A percentile compares a stretch with the other conserved stretches of the same genome.
phyloP scores from a whole-genome alignment of 192 early-diverging fungal genomes.

The Backusella liffmaniae region DNA sequence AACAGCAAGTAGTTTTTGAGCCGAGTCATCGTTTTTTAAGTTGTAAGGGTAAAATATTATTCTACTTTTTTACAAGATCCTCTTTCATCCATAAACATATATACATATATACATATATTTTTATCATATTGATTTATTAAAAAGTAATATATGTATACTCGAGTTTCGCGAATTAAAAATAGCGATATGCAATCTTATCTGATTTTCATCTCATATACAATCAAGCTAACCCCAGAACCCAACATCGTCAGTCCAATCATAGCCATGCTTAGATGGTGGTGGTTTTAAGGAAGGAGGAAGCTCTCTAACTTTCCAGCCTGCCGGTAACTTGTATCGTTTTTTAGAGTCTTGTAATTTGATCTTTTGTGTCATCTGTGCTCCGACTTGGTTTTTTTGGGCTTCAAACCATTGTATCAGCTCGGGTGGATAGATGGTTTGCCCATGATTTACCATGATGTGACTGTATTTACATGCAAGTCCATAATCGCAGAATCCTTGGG shows the following conservation, averaged over 20 bases:
- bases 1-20: not conserved
- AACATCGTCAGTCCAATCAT: slow-evolving; percentile 32
- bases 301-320: slow-evolving; percentile 34
- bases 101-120: too few species aligned
- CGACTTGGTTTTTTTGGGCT: not conserved
- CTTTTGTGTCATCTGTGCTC: not conserved
- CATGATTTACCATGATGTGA: slow-evolving; percentile 27
- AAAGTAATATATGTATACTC: too few species aligned
- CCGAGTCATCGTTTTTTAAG: too few species aligned
- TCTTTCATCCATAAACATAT: too few species aligned
- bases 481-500: slow-evolving; percentile 34
- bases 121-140: too few species aligned
- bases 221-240: slow-evolving; percentile 33
- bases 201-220: too few species aligned
- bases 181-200: too few species aligned
- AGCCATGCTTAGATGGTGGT: slow-evolving; percentile 28
- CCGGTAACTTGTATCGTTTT: slow-evolving; percentile 30
- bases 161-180: too few species aligned
- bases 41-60: too few species aligned
- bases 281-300: slow-evolving; percentile 38
- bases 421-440: slow-evolving; percentile 17
- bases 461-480: slow-evolving; percentile 38
- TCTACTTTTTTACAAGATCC: too few species aligned
- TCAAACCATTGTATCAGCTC: slow-evolving; percentile 20
- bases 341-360: slow-evolving; percentile 5